Evolutionary conservation across 2,329 filamentous ascomycete species (phyloP), one percentile per base, ranked within the genome.

Genomic region (Colletotrichum abscissum): DNA sequence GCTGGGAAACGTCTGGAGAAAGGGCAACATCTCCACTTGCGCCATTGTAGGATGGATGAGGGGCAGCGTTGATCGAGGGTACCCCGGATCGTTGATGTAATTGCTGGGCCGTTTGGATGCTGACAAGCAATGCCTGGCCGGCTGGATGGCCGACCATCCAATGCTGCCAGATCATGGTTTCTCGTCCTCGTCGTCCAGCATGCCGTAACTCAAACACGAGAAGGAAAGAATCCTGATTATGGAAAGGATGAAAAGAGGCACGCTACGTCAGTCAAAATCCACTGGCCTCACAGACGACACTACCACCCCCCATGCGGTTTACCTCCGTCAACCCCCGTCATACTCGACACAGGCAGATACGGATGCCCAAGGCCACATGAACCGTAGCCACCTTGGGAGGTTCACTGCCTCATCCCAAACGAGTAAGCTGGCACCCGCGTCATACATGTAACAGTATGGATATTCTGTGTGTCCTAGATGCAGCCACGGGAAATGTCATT

Each of bases 51-150:
- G 56, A 58, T 58, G 57, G 28, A 54, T 58, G 65, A 70, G 70
- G 71, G 64, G 69, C 65, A 69, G 52, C 57, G 46, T 19, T 65
- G 62, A 69, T 72, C 69, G 69, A 72, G 65, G 64, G 71, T 70
- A 73, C 71, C 70, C 70, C 67, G 35, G 71, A 73, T 71, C 55
- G 14, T 73, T 73, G 71, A 73, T 73, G 71, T 71, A 73, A 73
- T 73, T 19, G 49, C 60, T 71, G 56, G 67, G 67, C 46, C 67
- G 26, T n/a, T 33, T 70, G 55, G 60, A 70, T 33, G 54, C 63
- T 69, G 69, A 35, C 65, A 63, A 56, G 69, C 59, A 14, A 35
- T 72, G 35, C 66, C 46, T 69, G 67, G 60, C 71, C 46, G 71
- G 71, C 49, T 56, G 60, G 54, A 57, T 63, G 54, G 55, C 66